Conservation (phyloP, 2,329 filamentous ascomycete genomes). For the Sclerotinia trifoliorum region DNA sequence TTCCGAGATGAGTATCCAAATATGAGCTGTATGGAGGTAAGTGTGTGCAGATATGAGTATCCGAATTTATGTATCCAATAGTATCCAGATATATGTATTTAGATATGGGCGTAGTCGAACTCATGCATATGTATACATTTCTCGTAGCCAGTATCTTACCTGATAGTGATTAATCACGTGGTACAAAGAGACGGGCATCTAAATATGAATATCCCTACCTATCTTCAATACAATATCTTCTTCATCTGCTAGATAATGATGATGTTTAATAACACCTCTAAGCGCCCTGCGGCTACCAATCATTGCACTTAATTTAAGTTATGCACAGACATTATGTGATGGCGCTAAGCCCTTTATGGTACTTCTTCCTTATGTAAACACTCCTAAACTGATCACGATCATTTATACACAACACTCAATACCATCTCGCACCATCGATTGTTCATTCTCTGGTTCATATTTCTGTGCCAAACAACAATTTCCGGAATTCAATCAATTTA, state of each 20-base stretch:
- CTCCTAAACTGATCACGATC: constrained; percentile 11
- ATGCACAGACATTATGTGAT: background rate
- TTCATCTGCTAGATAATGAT: constrained; percentile 11
- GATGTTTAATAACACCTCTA: constrained; percentile 4
- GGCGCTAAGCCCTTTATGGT: background rate
- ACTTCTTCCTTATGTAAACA: background rate
- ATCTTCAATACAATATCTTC: background rate
- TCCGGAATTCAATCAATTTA: constrained; percentile 19
- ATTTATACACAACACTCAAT: constrained; percentile 7
- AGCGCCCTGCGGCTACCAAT: constrained; percentile 17
- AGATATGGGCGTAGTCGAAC: background rate
- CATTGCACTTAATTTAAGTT: background rate
- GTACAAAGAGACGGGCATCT: background rate
- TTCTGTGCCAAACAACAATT: constrained; percentile 19
- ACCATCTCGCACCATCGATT: constrained; percentile 1
- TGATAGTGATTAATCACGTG: background rate
- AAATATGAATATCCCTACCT: background rate
- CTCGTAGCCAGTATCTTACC: background rate
- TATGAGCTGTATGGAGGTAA: no score
- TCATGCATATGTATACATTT: no score
- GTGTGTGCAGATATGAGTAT: no score
- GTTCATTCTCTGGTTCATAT: background rate
- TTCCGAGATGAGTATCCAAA: no score
- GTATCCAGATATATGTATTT: background rate
- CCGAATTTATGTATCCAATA: no score